phyloP scores from a whole-genome alignment of 169 alveolate species.

The Plasmodium vinckei region DNA sequence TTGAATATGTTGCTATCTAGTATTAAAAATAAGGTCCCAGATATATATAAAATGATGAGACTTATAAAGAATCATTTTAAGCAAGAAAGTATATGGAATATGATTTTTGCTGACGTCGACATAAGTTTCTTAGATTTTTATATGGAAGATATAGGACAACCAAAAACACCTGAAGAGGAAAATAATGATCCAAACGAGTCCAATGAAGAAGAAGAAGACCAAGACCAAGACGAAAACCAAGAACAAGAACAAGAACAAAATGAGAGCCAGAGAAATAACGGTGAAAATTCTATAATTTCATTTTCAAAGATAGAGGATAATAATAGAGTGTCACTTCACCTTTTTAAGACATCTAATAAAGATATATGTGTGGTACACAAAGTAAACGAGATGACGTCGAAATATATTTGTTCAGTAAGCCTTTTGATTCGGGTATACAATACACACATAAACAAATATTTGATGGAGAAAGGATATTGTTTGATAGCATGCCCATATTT shows the following conservation, averaged over 20 bases:
- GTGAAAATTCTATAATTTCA: no score
- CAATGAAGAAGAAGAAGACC: no score
- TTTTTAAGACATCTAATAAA: background rate
- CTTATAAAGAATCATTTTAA: constrained; percentile 5
- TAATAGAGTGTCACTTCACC: no score
- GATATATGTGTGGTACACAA: background rate
- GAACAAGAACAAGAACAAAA: no score
- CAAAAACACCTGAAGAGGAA: background rate
- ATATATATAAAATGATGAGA: constrained; percentile 2
- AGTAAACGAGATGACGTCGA: background rate
- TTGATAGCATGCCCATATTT: constrained; percentile 67
- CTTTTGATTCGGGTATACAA: constrained; percentile 32
- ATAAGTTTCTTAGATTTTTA: background rate
- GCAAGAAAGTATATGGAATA: constrained; percentile 27
- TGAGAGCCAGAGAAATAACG: no score
- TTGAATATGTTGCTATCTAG: constrained; percentile 22
- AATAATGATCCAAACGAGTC: no score
- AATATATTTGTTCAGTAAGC: constrained; percentile 2
- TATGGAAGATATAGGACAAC: background rate
- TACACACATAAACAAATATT: constrained; percentile 32
- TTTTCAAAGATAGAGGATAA: no score
- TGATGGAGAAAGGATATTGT: constrained; percentile 23
- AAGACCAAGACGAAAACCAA: no score
- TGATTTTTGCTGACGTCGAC: background rate
- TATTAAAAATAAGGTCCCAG: constrained; percentile 12